These are phyloP conservation scores for Colletotrichum lupini DNA, from an alignment of 2,329 filamentous ascomycete genomes.

Conservation along the genomic window DNA sequence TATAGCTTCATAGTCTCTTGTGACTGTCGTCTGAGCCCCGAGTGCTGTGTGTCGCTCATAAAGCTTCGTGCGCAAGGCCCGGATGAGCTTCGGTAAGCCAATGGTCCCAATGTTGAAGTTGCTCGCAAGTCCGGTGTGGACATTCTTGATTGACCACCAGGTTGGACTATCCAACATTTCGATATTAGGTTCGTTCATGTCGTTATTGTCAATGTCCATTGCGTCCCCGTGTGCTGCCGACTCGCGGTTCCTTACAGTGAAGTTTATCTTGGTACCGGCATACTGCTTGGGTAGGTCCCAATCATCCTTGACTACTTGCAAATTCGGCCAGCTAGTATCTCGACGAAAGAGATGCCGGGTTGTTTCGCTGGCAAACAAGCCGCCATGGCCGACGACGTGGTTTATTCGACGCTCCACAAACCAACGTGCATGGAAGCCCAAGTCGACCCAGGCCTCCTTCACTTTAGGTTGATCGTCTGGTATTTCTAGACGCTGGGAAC, in stretches of 20 bases:
- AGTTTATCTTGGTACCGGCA: background rate
- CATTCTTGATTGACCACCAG: background rate
- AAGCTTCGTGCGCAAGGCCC: background rate
- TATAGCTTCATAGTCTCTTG: background rate
- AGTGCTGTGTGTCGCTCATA: background rate
- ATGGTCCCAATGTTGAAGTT: background rate
- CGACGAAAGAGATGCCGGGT: conserved; percentile 8
- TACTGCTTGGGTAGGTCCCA: background rate
- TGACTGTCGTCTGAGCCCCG: background rate
- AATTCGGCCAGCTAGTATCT: background rate
- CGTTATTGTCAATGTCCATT: background rate
- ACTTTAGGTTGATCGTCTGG: background rate
- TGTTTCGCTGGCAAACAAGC: background rate
- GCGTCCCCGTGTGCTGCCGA: background rate
- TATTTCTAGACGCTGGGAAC: background rate
- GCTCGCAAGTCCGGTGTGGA: background rate
- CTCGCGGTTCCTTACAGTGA: background rate
- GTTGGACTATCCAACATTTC: background rate
- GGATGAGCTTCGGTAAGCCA: background rate
- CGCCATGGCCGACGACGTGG: conserved; percentile 1
- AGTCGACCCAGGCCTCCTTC: background rate
- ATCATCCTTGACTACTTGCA: background rate
- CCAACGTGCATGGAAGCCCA: conserved; percentile 8
- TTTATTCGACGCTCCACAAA: background rate
- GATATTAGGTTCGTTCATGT: background rate